Base-by-base conservation (phyloP, 1,284 basidiomycete genomes). In the Mycosarcoma maydis region DNA sequence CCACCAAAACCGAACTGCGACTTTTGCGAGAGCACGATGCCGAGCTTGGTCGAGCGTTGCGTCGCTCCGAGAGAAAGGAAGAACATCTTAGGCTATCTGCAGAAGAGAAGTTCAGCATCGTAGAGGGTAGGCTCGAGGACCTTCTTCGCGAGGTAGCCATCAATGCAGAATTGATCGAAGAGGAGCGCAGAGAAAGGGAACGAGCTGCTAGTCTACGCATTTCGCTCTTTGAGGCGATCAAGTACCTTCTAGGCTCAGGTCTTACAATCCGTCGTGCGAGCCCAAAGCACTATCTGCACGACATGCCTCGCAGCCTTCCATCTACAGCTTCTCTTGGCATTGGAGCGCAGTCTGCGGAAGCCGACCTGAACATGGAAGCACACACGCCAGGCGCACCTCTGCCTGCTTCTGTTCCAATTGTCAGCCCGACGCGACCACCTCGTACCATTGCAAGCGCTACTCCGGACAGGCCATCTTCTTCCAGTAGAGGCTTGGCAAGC, bases 21-120 rank as follows among this genome's bases (percentile, higher is more conserved):
- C 50, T 73, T 4, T 64, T 83, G n/a, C 62, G 78, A 27, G 77
- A 82, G 20, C 78, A 82, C 45, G 80, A 83, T 27, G 55, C 79
- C 6, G 75, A 80, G 42, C 73, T 83, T 3, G 65, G 61, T 14
- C 75, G 80, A 27, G 76, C 81, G 1, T 73, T 83, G 32, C 72
- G 80, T 34, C 66, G 78, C 17, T 77, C 67, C 26, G 77, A 76
- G 55, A 58, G 69, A 40, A 77, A 77, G 57, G 77, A 77, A 46
- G 77, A 77, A 41, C 62, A 77, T 23, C 60, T 77, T 9, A 62
- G 76, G 19, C 34, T 75, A 33, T 64, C 55, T 10, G 65, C 76
- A 8, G 77, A 77, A 23, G 77, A 77, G 30, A 77, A 77, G 56
- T 77, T 79, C 41, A 57, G 48, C 39, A 55, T 76, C 23, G 72